These are phyloP conservation scores for Fraxinus cuspidata DNA, from an alignment of 257 asterid genomes.

Conservation along the genomic window DNA sequence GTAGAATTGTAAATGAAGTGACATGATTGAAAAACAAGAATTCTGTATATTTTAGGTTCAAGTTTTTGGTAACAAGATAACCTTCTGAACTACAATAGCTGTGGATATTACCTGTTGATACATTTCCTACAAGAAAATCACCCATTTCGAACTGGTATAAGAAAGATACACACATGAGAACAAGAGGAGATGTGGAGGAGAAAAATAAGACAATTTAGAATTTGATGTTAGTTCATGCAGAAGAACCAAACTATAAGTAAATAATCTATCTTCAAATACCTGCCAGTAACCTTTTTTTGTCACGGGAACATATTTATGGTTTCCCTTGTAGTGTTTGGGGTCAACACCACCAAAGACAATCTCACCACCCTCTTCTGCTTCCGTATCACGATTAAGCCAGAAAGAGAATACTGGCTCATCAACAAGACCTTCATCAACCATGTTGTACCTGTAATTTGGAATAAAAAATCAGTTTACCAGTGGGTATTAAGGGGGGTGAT, in stretches of 20 bases:
- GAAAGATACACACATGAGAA: conserved; percentile 12
- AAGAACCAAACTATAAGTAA: background rate
- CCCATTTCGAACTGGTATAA: conserved; percentile 68
- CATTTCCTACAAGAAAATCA: conserved; percentile 70
- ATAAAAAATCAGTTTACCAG: conserved; percentile 7
- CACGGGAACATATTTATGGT: conserved; percentile 75
- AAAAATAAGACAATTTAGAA: background rate
- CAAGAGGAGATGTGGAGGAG: conserved; percentile 7
- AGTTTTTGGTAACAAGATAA: background rate
- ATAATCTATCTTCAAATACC: conserved; percentile 40
- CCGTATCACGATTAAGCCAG: conserved; percentile 80
- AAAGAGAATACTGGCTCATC: conserved; percentile 75
- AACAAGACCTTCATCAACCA: conserved; percentile 78
- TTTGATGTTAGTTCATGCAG: background rate
- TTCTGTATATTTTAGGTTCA: background rate
- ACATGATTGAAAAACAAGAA: background rate
- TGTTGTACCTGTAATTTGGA: conserved; percentile 64
- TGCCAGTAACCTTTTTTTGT: conserved; percentile 93
- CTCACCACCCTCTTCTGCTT: conserved; percentile 81
- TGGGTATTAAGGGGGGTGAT: background rate
- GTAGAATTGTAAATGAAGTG: background rate
- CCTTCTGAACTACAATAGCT: background rate
- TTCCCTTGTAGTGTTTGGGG: conserved; percentile 66
- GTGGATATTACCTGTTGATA: conserved; percentile 66
- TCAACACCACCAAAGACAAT: conserved; percentile 88